These are phyloP conservation scores for Camelina sativa DNA, from an alignment of 345 rosid genomes.

Conservation along the genomic window DNA sequence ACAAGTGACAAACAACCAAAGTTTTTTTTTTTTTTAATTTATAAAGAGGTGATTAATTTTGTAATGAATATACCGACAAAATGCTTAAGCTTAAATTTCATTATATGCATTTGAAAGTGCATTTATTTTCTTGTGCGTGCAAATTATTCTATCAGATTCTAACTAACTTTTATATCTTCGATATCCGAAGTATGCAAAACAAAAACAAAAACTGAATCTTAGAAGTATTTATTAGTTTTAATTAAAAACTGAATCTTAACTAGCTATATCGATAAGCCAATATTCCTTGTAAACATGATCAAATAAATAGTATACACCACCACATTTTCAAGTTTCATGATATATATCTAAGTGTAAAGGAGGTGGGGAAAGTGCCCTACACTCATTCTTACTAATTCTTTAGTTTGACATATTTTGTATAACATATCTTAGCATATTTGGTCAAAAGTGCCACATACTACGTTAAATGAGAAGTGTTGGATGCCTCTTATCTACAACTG, in stretches of 20 bases:
- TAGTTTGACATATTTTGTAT: no score
- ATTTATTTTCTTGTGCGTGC: constrained; percentile 12
- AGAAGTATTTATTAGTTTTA: no score
- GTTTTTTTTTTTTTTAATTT: no score
- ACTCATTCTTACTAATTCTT: no score
- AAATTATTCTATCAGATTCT: background rate
- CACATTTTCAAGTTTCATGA: constrained; percentile 13
- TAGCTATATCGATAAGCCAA: background rate
- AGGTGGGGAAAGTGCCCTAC: no score
- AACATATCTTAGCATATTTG: no score
- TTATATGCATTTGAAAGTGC: background rate
- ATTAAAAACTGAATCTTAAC: no score
- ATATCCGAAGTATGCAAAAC: background rate
- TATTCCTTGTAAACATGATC: background rate
- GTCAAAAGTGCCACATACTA: no score
- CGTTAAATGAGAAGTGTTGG: no score
- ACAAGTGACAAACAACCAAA: constrained; percentile 14
- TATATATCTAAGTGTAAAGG: background rate
- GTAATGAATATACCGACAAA: background rate
- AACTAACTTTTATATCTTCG: background rate
- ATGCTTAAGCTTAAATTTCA: constrained; percentile 3
- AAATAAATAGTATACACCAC: constrained; percentile 3
- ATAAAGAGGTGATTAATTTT: constrained; percentile 22
- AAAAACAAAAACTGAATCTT: no score
- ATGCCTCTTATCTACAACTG: no score